Base-by-base conservation (phyloP, 441 rosid species). In the Manihot esculenta region DNA sequence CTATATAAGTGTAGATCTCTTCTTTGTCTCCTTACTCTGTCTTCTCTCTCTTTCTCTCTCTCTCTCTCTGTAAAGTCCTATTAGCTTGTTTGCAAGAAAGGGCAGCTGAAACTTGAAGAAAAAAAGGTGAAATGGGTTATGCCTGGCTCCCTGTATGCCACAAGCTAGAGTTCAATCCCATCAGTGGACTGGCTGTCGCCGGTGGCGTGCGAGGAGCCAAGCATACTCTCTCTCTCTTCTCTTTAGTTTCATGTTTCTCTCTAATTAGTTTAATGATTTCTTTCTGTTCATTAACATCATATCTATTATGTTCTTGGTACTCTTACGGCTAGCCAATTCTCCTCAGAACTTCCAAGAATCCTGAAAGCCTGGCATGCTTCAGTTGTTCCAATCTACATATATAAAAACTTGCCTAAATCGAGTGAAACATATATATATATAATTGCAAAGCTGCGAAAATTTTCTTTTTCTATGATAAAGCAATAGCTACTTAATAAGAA, bases 121-220 rank as follows among this genome's bases (percentile, higher is more conserved):
- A 56, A 35, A 9, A 51, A 58, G 74, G 72, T 70, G 63, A 70
- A 65, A 53, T 20, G 74, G 66, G 78, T 80, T 77, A 72, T 86
- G 88, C 88, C 88, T 86, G 88, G 90, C 90, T 86, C 90, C 90
- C 85, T 86, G 88, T 86, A 84, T 84, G 87, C 88, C 90, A 84
- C 87, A 78, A 74, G 85, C 79, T 44, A 67, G 51, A 67, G 17
- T 76, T 69, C 79, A 80, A 73, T 81, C 79, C 73, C 23, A 5
- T 1, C 6, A 12, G 10, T 58, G 51, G 83, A 78, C 77, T 78
- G 84, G 76, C 59, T 58, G 70, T 71, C 49, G 77, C 84, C 64
- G 72, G 88, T 84, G 88, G 86, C 90, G 76, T 86, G 62, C 85
- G 79, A 80, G 88, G 84, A 86, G 87, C 82, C 87, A 84, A 84